Percentiles rank a stretch among this genome's conserved stretches.
These are phyloP conservation scores for Tetradesmus lagerheimii DNA, from an alignment of 139 green algal species.

Conservation along the genomic window DNA sequence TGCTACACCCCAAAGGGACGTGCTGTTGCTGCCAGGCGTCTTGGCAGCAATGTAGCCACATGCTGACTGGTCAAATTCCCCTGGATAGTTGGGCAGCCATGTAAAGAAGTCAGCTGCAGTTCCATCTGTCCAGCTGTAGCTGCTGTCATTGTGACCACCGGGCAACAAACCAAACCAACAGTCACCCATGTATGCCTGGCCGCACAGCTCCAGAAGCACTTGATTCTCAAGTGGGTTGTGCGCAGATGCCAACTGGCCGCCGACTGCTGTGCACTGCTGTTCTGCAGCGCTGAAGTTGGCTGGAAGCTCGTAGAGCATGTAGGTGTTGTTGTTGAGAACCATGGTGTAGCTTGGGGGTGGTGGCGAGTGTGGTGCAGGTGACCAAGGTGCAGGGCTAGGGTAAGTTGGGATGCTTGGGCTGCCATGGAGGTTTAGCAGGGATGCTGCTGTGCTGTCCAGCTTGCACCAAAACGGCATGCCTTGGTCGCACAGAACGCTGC, in stretches of 20 bases:
- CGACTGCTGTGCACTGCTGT: not conserved
- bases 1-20: not conserved
- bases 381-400: not conserved
- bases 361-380: not conserved
- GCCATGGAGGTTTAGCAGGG: not conserved
- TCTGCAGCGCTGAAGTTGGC: not conserved
- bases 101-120: not conserved
- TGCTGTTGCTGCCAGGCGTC: not conserved
- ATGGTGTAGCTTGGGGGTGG: not conserved
- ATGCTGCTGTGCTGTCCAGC: not conserved
- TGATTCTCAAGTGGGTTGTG: not conserved
- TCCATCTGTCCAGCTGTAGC: conserved; percentile 1
- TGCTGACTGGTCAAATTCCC: not conserved
- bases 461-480: conserved; percentile 1
- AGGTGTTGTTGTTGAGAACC: conserved; percentile 10
- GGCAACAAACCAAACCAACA: not conserved
- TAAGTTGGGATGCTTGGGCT: not conserved
- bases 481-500: not conserved
- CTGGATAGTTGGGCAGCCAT: not conserved
- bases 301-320: not conserved
- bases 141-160: too few relatives aligned
- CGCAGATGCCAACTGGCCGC: not conserved
- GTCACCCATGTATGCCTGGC: not conserved
- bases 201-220: conserved; percentile 6
- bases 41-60: not conserved